Percentiles rank a stretch among this genome's conserved stretches.
Evolutionary conservation across 108 stramenopile species (phyloP).

Genomic region (Aurantiochytrium sp.): DNA sequence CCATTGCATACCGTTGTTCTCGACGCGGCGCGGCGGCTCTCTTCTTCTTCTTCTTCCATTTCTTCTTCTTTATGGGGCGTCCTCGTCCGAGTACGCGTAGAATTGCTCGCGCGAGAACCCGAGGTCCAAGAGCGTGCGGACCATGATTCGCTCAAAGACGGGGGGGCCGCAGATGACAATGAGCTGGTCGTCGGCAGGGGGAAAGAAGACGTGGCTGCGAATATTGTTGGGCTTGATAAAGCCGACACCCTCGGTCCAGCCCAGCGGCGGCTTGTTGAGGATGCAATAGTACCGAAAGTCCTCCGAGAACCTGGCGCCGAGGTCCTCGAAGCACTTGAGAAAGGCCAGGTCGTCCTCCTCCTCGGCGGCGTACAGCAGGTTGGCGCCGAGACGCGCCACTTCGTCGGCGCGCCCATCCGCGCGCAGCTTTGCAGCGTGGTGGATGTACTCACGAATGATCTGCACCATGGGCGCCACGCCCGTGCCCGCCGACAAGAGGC

Average conservation of each 20-base stretch:
- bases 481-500: constrained; percentile 56
- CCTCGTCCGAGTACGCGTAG: constrained; percentile 39
- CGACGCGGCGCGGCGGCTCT: no score
- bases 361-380: constrained; percentile 55
- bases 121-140: constrained; percentile 29
- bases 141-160: constrained; percentile 52
- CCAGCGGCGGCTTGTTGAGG: constrained; percentile 51
- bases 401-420: not conserved
- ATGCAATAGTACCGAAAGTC: constrained; percentile 48
- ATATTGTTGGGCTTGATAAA: constrained; percentile 48
- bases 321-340: constrained; percentile 41
- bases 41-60: not conserved
- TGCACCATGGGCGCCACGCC: constrained; percentile 60
- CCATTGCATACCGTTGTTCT: no score
- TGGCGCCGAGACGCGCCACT: constrained; percentile 43
- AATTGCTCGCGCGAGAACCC: constrained; percentile 43
- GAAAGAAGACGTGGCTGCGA: constrained; percentile 35
- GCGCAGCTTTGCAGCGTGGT: constrained; percentile 34
- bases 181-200: constrained; percentile 39
- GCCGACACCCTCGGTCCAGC: constrained; percentile 59
- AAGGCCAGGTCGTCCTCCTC: constrained; percentile 50
- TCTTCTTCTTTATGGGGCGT: not conserved
- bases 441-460: constrained; percentile 51
- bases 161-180: constrained; percentile 59
- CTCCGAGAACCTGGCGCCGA: constrained; percentile 34